Evolutionary conservation across 2,329 filamentous ascomycete genomes (phyloP).

Genomic region (Podosphaera fusca): DNA sequence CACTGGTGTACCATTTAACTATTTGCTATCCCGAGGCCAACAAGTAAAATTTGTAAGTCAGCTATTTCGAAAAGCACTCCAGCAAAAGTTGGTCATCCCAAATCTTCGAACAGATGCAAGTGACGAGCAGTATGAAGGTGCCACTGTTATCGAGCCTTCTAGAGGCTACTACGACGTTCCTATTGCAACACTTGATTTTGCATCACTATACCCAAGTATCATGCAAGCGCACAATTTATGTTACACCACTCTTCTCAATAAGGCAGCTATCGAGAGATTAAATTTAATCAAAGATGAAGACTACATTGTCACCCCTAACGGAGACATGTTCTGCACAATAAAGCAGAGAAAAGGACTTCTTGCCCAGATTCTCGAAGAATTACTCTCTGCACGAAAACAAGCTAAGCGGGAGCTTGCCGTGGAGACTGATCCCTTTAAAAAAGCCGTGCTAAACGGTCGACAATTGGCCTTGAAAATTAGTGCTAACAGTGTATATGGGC

Average conservation of each 20-base stretch:
- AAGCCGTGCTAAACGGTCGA: conserved; percentile 90
- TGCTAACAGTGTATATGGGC: conserved; percentile 91
- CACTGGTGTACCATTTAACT: conserved; percentile 94
- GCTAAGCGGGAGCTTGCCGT: conserved; percentile 75
- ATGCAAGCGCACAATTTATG: conserved; percentile 98
- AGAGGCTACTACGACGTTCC: conserved; percentile 88
- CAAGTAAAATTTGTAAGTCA: conserved; percentile 97
- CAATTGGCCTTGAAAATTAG: conserved; percentile 91
- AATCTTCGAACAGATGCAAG: conserved; percentile 48
- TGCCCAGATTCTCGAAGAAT: conserved; percentile 84
- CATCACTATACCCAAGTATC: conserved; percentile 93
- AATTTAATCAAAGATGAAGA: conserved; percentile 69
- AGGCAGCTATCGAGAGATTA: conserved; percentile 52
- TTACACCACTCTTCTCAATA: conserved; percentile 81
- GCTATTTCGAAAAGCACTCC: conserved; percentile 78
- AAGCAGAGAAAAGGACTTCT: conserved; percentile 81
- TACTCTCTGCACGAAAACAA: conserved; percentile 76
- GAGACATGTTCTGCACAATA: conserved; percentile 72
- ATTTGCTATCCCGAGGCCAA: conserved; percentile 71
- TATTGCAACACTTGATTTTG: conserved; percentile 93
- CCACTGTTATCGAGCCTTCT: conserved; percentile 88
- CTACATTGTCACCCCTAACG: conserved; percentile 89
- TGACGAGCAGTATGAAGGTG: conserved; percentile 89
- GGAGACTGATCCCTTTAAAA: conserved; percentile 91
- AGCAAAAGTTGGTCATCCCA: conserved; percentile 84